phyloP scores from a whole-genome alignment of 441 rosid species.

The Populus trichocarpa region DNA sequence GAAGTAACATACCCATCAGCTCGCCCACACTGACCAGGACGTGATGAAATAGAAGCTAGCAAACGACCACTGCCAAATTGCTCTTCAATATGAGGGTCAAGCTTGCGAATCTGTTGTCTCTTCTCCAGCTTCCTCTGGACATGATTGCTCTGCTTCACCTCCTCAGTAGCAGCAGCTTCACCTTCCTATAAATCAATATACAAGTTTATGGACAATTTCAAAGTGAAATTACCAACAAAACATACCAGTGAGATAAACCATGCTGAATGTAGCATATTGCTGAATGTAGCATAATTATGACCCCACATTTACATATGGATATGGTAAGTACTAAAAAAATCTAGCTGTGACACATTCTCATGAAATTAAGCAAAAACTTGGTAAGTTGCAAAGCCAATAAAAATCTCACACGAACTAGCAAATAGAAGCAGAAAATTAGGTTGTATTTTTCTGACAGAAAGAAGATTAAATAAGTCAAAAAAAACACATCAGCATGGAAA shows the following conservation, averaged over 20 bases:
- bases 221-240: neutral
- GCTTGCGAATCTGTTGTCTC: slow-evolving; percentile 46
- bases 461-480: neutral
- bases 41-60: slow-evolving; percentile 53
- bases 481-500: neutral
- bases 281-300: neutral
- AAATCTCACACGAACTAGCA: neutral
- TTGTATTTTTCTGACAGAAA: neutral
- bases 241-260: neutral
- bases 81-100: slow-evolving; percentile 56
- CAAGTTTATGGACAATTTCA: neutral
- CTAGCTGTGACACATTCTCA: too few species aligned
- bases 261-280: neutral
- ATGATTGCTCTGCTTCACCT: slow-evolving; percentile 53
- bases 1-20: slow-evolving; percentile 50
- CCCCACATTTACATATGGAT: too few species aligned
- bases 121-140: slow-evolving; percentile 48
- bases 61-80: slow-evolving; percentile 55
- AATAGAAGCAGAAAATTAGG: neutral
- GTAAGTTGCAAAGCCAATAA: too few species aligned
- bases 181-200: slow-evolving; percentile 34
- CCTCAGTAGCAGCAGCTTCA: slow-evolving; percentile 43
- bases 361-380: too few species aligned
- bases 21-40: slow-evolving; percentile 68
- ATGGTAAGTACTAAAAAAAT: too few species aligned